These are phyloP conservation scores for Hypholoma sublateritium DNA, from an alignment of 768 basidiomycete genomes.

Conservation along the genomic window DNA sequence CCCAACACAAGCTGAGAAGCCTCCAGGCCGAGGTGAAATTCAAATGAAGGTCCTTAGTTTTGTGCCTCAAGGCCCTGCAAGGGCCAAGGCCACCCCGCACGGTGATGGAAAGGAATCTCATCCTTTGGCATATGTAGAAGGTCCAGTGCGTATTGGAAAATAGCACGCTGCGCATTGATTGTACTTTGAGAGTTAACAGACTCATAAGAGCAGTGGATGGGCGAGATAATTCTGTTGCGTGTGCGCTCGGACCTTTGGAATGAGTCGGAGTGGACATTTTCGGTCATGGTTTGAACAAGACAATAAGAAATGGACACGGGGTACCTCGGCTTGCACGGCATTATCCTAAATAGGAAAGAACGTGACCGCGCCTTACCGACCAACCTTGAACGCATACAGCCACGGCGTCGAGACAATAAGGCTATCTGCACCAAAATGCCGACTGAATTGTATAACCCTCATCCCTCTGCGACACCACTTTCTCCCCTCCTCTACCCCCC, in stretches of 20 bases:
- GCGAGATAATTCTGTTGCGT: neutral
- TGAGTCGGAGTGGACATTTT: conserved; percentile 8
- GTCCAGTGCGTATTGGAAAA: too few relatives aligned
- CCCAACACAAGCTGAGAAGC: too few relatives aligned
- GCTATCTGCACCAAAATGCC: conserved; percentile 25
- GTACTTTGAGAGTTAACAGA: too few relatives aligned
- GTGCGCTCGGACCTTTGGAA: neutral
- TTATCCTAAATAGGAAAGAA: conserved; percentile 8
- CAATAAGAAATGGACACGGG: conserved; percentile 23
- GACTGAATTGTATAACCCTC: conserved; percentile 6
- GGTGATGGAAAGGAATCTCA: too few relatives aligned
- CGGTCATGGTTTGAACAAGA: conserved; percentile 16
- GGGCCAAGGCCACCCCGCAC: too few relatives aligned
- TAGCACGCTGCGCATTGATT: too few relatives aligned
- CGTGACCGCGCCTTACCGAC: conserved; percentile 9
- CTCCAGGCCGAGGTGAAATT: too few relatives aligned
- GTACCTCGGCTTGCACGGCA: conserved; percentile 11
- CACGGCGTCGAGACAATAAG: conserved; percentile 32
- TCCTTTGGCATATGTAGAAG: too few relatives aligned
- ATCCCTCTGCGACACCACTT: conserved; percentile 11
- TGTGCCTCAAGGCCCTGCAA: too few relatives aligned
- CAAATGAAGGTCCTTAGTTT: too few relatives aligned
- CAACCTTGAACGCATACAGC: conserved; percentile 7
- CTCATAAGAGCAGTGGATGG: neutral
- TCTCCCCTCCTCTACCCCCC: conserved; percentile 7